A percentile compares a stretch with the other conserved stretches of the same genome.
Conservation (phyloP, 1,284 basidiomycete species). For the Tilletia setariae region DNA sequence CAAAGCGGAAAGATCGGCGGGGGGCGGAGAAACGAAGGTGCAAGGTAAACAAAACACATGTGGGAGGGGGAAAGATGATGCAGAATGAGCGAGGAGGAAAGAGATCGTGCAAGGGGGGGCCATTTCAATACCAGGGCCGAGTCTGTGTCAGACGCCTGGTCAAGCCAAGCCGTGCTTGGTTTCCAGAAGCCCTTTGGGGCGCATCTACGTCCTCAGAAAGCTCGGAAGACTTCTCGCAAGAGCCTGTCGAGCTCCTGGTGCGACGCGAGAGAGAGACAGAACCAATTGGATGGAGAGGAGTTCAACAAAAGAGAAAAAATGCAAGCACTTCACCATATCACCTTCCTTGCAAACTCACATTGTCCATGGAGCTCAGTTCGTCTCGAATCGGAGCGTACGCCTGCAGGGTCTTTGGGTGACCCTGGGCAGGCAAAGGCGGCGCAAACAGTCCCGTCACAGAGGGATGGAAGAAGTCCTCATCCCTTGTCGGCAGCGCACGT, state of each 20-base stretch:
- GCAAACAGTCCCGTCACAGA: slow-evolving; percentile 14
- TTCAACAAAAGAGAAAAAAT: not conserved
- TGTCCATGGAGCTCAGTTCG: slow-evolving; percentile 16
- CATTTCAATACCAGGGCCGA: too few relatives aligned
- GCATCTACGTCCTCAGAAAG: not conserved
- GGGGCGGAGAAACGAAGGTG: not conserved
- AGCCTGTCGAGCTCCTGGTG: slow-evolving; percentile 7
- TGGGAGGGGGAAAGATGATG: too few relatives aligned
- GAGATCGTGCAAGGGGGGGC: too few relatives aligned
- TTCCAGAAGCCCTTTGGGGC: too few relatives aligned
- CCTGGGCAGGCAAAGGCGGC: slow-evolving; percentile 12
- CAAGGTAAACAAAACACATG: not conserved
- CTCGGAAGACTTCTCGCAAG: slow-evolving; percentile 13
- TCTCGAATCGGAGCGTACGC: slow-evolving; percentile 14
- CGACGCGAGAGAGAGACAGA: not conserved
- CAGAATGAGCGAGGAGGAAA: too few relatives aligned
- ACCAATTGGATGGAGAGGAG: not conserved
- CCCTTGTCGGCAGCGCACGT: not conserved
- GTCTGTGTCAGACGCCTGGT: too few relatives aligned
- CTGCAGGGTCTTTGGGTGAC: slow-evolving; percentile 14
- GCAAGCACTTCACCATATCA: not conserved
- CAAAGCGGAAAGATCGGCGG: not conserved
- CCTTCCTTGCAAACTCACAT: slow-evolving; percentile 6
- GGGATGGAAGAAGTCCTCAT: slow-evolving; percentile 10
- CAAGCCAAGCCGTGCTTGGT: too few relatives aligned